Conservation (phyloP, 768 basidiomycete genomes). For the Russula sp. region DNA sequence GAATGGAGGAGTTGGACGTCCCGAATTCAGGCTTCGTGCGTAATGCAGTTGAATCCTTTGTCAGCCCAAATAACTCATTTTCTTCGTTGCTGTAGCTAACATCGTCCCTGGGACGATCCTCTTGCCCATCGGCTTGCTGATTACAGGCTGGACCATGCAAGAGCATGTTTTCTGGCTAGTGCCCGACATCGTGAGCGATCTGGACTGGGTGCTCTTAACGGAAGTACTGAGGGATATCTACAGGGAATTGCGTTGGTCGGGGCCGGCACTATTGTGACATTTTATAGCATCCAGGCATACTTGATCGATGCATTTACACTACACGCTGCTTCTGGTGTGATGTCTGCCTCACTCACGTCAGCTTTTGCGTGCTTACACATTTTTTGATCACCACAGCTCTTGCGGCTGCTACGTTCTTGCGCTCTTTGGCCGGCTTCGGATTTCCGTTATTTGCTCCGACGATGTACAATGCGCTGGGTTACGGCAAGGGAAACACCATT, state of each 20-base stretch:
- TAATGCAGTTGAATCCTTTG: neutral
- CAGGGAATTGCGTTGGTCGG: slow-evolving; percentile 60
- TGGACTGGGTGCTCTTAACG: neutral
- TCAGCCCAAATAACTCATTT: neutral
- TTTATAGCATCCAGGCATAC: slow-evolving; percentile 65
- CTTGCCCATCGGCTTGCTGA: slow-evolving; percentile 64
- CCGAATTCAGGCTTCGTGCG: slow-evolving; percentile 54
- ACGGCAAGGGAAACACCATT: slow-evolving; percentile 66
- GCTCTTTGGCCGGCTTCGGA: slow-evolving; percentile 66
- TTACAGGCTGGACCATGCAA: slow-evolving; percentile 69
- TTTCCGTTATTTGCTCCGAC: slow-evolving; percentile 74
- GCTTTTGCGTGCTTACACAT: slow-evolving; percentile 18
- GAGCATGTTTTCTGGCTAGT: slow-evolving; percentile 63
- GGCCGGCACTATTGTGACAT: slow-evolving; percentile 54
- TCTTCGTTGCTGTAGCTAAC: slow-evolving; percentile 41
- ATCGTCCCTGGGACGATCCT: slow-evolving; percentile 58
- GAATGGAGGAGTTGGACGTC: slow-evolving; percentile 52
- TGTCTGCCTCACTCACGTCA: neutral
- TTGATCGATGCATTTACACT: slow-evolving; percentile 65
- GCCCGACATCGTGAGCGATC: slow-evolving; percentile 53
- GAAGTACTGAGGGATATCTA: slow-evolving; percentile 19
- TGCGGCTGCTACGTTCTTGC: slow-evolving; percentile 60
- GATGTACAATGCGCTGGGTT: slow-evolving; percentile 64
- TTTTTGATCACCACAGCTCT: slow-evolving; percentile 44
- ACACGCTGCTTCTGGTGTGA: slow-evolving; percentile 63